phyloP scores from a whole-genome alignment of 2,329 filamentous ascomycete species.

The Fusarium nematophilum region DNA sequence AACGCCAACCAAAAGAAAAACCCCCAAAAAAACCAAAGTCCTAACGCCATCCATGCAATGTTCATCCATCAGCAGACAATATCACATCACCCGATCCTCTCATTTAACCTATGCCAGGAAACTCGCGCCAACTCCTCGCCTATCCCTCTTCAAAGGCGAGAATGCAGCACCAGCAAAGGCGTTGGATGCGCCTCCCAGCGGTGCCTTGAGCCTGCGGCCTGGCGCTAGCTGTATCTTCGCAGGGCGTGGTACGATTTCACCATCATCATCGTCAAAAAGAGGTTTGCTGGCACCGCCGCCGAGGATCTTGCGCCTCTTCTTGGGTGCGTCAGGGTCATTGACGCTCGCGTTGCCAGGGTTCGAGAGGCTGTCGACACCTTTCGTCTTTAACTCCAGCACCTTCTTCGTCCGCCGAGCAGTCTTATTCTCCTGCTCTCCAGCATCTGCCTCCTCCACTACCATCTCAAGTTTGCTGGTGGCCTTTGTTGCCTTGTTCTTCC shows the following conservation, averaged over 20 bases:
- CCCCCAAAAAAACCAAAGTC: conserved; percentile 1
- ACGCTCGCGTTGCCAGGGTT: conserved; percentile 25
- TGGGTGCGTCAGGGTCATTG: conserved; percentile 58
- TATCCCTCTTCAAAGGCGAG: conserved; percentile 79
- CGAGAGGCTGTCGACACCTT: conserved; percentile 7
- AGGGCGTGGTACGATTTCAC: conserved; percentile 53
- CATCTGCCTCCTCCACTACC: conserved; percentile 52
- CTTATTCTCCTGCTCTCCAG: conserved; percentile 48
- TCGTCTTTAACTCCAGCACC: conserved; percentile 25
- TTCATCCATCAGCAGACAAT: not conserved
- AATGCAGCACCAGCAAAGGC: conserved; percentile 67
- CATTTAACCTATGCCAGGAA: conserved; percentile 59
- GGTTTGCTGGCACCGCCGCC: conserved; percentile 68
- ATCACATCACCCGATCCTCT: not conserved
- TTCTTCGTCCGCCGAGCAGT: conserved; percentile 20
- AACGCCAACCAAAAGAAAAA: conserved; percentile 5
- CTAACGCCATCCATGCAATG: conserved; percentile 37
- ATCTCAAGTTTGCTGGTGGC: conserved; percentile 49
- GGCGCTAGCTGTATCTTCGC: conserved; percentile 48
- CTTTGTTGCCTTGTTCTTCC: conserved; percentile 49
- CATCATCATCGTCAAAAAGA: conserved; percentile 76
- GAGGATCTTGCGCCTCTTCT: conserved; percentile 80
- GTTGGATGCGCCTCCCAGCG: conserved; percentile 54
- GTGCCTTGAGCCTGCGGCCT: conserved; percentile 48
- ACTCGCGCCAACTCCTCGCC: conserved; percentile 70